phyloP scores from a whole-genome alignment of 495 filamentous ascomycete genomes.

The Recurvomyces mirabilis region DNA sequence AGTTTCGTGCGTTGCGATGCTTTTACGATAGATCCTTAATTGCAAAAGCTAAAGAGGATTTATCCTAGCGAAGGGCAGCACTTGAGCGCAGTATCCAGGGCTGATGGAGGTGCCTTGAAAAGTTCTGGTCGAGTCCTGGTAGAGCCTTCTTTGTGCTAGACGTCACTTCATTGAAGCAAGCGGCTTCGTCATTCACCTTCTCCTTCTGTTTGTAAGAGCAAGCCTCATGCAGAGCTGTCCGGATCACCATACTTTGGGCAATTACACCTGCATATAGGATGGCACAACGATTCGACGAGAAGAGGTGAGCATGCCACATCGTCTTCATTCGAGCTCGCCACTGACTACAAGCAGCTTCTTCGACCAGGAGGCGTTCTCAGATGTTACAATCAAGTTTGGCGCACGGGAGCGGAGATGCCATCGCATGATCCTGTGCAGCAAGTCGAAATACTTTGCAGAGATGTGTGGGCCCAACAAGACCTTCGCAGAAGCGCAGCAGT shows the following conservation, averaged over 20 bases:
- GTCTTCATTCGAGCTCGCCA: too few relatives aligned
- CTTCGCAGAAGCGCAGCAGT: conserved; percentile 22
- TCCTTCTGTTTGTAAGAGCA: too few relatives aligned
- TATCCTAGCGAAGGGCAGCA: too few relatives aligned
- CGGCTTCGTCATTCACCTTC: too few relatives aligned
- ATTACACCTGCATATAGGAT: too few relatives aligned
- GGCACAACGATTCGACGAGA: too few relatives aligned
- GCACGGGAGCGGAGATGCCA: neutral
- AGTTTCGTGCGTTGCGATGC: neutral
- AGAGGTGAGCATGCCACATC: too few relatives aligned
- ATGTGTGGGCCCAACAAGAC: neutral
- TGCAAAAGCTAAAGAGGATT: neutral
- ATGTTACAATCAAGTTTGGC: conserved; percentile 4
- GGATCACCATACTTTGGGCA: neutral
- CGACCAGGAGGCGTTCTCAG: conserved; percentile 6
- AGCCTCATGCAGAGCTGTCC: neutral
- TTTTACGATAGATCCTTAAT: neutral
- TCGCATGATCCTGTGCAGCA: conserved; percentile 9
- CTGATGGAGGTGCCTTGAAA: too few relatives aligned
- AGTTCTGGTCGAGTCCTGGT: too few relatives aligned
- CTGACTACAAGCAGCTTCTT: conserved; percentile 1
- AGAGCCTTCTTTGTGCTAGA: too few relatives aligned
- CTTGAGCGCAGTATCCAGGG: too few relatives aligned
- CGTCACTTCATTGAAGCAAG: conserved; percentile 3
- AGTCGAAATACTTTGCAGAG: conserved; percentile 5